Evolutionary conservation across 495 filamentous ascomycete genomes (phyloP).

Genomic region (Jackrogersella minutella): DNA sequence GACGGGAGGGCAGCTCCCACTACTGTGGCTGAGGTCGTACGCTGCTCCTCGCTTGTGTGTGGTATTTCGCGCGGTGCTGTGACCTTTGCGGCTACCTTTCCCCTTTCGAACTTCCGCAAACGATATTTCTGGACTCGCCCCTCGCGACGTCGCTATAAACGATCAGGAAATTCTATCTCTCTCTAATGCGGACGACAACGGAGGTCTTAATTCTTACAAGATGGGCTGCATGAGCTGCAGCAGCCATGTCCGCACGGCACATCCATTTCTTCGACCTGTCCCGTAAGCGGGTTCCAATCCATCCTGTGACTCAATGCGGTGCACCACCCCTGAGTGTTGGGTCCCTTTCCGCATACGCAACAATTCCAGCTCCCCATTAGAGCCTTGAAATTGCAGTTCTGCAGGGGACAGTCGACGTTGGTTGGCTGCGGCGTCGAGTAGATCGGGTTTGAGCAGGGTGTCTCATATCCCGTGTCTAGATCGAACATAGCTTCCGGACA

Average conservation of each 20-base stretch:
- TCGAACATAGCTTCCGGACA: conserved; percentile 53
- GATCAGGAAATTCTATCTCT: conserved; percentile 19
- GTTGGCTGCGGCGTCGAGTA: conserved; percentile 50
- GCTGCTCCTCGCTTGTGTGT: conserved; percentile 36
- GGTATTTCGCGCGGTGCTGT: conserved; percentile 27
- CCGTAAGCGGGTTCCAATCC: conserved; percentile 48
- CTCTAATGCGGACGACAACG: neutral
- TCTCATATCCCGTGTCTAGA: conserved; percentile 51
- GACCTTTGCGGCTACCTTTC: conserved; percentile 38
- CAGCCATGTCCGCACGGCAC: conserved; percentile 53
- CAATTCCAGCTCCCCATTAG: conserved; percentile 53
- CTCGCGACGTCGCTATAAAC: conserved; percentile 34
- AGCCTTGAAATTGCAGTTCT: conserved; percentile 52
- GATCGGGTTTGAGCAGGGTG: conserved; percentile 50
- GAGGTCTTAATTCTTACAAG: conserved; percentile 35
- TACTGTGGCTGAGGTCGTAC: conserved; percentile 37
- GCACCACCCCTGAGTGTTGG: conserved; percentile 55
- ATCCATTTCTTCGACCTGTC: conserved; percentile 47
- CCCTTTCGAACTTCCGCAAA: conserved; percentile 44
- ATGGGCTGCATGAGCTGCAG: conserved; percentile 51
- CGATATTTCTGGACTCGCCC: conserved; percentile 41
- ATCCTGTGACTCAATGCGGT: conserved; percentile 37
- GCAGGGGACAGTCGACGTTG: conserved; percentile 49
- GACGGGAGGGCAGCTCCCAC: conserved; percentile 34
- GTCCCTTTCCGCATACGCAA: conserved; percentile 51